Evolutionary conservation across 2,329 filamentous ascomycete species (phyloP).

Genomic region (Trichoderma endophyticum): DNA sequence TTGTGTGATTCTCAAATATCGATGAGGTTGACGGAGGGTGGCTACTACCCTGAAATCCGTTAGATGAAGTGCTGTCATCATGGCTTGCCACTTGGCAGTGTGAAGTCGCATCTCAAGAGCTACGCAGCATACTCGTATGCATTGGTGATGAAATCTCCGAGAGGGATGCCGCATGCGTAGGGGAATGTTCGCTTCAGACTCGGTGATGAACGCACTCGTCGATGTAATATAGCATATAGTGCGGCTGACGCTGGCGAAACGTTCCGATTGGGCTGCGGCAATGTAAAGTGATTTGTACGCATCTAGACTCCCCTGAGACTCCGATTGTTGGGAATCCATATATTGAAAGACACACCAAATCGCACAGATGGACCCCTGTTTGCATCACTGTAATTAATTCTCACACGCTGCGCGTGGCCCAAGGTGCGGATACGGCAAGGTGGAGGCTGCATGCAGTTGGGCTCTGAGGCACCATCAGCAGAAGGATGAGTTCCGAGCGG

Average conservation of each 20-base stretch:
- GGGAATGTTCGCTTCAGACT: neutral
- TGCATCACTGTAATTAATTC: constrained; percentile 17
- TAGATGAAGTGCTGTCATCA: neutral
- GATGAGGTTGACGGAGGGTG: neutral
- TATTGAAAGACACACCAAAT: neutral
- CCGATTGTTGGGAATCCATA: neutral
- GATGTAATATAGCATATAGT: neutral
- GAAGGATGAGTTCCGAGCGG: constrained; percentile 36
- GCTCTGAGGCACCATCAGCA: constrained; percentile 46
- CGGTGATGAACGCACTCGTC: neutral
- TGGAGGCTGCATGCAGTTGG: constrained; percentile 42
- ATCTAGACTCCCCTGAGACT: neutral
- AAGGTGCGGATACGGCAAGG: constrained; percentile 17
- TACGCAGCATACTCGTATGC: neutral
- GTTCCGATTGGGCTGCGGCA: constrained; percentile 5
- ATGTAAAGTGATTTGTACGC: constrained; percentile 14
- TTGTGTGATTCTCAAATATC: neutral
- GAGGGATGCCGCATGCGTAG: neutral
- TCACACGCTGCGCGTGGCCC: constrained; percentile 23
- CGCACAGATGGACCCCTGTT: neutral
- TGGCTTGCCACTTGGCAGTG: constrained; percentile 14
- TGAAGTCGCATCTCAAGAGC: neutral
- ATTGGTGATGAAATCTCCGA: constrained; percentile 1
- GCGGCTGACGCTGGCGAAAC: neutral
- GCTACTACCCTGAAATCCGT: neutral